A percentile compares a stretch with the other conserved stretches of the same genome.
phyloP scores from a whole-genome alignment of 495 filamentous ascomycete species.

The Podospora pseudocomata region DNA sequence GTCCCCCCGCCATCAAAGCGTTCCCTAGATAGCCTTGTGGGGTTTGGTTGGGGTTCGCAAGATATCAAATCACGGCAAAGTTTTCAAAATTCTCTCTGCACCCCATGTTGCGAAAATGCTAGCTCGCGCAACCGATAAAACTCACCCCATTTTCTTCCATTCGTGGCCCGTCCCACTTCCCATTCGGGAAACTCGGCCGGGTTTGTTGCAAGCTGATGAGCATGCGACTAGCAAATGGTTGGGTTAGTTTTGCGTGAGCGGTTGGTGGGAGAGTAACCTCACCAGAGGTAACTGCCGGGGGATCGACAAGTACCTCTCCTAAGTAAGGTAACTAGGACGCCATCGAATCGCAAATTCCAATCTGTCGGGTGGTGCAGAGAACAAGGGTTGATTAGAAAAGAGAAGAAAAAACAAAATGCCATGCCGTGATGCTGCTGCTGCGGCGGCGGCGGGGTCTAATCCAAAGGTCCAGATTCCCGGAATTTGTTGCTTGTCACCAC shows the following conservation, averaged over 20 bases:
- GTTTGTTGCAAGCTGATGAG: background rate
- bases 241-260: background rate
- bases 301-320: background rate
- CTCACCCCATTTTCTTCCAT: background rate
- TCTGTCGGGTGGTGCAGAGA: background rate
- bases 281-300: background rate
- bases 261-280: no score
- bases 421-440: background rate
- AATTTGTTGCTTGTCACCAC: background rate
- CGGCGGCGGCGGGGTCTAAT: background rate
- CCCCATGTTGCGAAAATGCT: no score
- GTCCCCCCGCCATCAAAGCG: no score
- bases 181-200: background rate
- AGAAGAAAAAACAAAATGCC: background rate
- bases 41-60: background rate
- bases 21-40: background rate
- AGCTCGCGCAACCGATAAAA: background rate
- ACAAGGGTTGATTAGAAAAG: background rate
- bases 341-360: background rate
- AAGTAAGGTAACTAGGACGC: no score
- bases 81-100: background rate
- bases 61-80: background rate
- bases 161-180: background rate
- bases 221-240: background rate
- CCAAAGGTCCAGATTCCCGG: background rate